Evolutionary conservation across 2,329 filamentous ascomycete genomes (phyloP).

Genomic region (Pseudogymnoascus sp.): DNA sequence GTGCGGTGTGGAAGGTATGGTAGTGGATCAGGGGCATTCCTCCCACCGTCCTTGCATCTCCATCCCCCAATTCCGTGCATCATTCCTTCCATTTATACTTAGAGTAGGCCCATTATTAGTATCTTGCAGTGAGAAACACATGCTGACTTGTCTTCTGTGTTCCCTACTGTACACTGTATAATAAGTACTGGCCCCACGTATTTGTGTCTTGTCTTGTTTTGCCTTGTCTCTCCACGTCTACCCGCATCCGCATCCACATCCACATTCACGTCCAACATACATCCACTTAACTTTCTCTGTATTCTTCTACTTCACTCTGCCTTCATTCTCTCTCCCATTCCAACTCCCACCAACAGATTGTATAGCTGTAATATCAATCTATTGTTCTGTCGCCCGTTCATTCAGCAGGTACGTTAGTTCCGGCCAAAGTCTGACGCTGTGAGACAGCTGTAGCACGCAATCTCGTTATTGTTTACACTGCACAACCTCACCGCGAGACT

Average conservation of each 20-base stretch:
- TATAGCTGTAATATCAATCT: not conserved
- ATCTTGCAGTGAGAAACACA: not conserved
- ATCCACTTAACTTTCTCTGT: not conserved
- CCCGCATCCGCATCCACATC: not conserved
- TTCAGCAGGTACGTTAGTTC: not conserved
- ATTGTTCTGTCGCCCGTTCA: not conserved
- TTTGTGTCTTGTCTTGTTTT: not conserved
- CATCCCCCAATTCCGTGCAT: not conserved
- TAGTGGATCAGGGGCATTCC: not conserved
- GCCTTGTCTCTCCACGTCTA: not conserved
- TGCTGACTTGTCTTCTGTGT: not conserved
- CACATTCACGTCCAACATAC: not conserved
- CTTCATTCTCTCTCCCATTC: not conserved
- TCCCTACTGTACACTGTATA: not conserved
- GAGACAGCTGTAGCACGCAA: not conserved
- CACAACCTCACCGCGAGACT: not conserved
- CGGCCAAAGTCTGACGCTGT: not conserved
- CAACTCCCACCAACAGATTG: not conserved
- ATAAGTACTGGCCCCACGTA: constrained; percentile 1
- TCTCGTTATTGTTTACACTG: not conserved
- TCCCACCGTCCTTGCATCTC: not conserved
- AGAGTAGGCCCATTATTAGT: not conserved
- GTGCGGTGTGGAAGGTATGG: not conserved
- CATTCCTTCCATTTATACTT: not conserved
- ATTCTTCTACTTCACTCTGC: not conserved